A percentile compares a stretch with the other conserved stretches of the same genome.
Conservation (phyloP, 2,329 filamentous ascomycete species). For the Colletotrichum liriopes region DNA sequence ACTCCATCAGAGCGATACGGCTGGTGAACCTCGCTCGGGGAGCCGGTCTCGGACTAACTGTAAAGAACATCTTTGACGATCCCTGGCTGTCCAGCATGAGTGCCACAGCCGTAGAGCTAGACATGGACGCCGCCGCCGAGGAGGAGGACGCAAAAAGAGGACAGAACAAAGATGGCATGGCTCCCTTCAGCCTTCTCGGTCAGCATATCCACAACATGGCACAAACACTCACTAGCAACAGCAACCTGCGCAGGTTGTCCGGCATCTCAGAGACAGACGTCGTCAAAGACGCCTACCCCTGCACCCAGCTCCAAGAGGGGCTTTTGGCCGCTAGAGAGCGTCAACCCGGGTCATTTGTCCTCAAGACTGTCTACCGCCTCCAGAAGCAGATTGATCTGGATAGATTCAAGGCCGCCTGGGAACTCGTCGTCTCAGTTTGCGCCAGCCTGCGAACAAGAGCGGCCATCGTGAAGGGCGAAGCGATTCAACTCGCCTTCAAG, state of each 20-base stretch:
- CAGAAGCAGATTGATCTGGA: neutral
- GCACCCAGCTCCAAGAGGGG: conserved; percentile 44
- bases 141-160: neutral
- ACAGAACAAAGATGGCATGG: neutral
- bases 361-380: conserved; percentile 23
- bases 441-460: conserved; percentile 30
- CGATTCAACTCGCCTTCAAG: conserved; percentile 11
- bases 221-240: neutral
- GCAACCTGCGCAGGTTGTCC: neutral
- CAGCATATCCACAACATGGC: neutral
- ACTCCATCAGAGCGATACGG: conserved; percentile 48
- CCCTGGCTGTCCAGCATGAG: conserved; percentile 30
- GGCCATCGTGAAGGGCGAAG: conserved; percentile 21
- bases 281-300: conserved; percentile 44
- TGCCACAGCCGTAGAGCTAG: conserved; percentile 1
- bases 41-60: conserved; percentile 28
- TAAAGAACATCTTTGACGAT: conserved; percentile 41
- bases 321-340: conserved; percentile 44
- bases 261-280: neutral
- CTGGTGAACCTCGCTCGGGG: conserved; percentile 5
- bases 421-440: conserved; percentile 26
- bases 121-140: neutral
- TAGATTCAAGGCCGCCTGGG: conserved; percentile 51
- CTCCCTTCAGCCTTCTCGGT: neutral
- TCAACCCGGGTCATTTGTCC: conserved; percentile 42